Conservation (phyloP, 371 early-diverging fungal species). For the Syncephalis fuscata region DNA sequence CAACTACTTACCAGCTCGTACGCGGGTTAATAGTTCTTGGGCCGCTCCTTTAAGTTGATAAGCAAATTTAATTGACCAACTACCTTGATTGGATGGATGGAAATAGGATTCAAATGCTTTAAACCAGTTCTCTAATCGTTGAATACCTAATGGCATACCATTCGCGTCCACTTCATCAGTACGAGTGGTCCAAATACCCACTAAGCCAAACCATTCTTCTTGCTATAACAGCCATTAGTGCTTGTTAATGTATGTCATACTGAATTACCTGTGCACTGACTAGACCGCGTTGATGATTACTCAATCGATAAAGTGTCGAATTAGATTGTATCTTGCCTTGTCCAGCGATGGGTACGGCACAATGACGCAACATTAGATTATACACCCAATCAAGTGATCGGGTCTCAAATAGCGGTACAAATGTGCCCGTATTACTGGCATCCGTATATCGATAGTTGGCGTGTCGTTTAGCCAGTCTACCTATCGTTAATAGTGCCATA, state of each 20-base stretch:
- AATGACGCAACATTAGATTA: too few species aligned
- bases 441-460: too few species aligned
- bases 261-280: too few species aligned
- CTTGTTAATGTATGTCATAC: too few species aligned
- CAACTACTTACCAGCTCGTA: conserved; percentile 21
- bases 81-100: conserved; percentile 79
- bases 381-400: too few species aligned
- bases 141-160: conserved; percentile 13
- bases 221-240: too few species aligned
- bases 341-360: too few species aligned
- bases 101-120: conserved; percentile 74
- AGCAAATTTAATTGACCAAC: conserved; percentile 39
- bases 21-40: conserved; percentile 43
- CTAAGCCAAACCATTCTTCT: conserved; percentile 31
- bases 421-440: too few species aligned
- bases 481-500: conserved; percentile 39
- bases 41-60: conserved; percentile 40
- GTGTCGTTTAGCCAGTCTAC: conserved; percentile 30
- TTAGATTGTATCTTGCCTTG: too few species aligned
- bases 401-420: too few species aligned
- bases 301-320: too few species aligned
- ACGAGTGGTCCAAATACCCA: conserved; percentile 53
- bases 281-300: too few species aligned
- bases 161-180: conserved; percentile 9
- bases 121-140: conserved; percentile 48